Conservation (phyloP, 768 basidiomycete genomes). For the Amanita inopinata region DNA sequence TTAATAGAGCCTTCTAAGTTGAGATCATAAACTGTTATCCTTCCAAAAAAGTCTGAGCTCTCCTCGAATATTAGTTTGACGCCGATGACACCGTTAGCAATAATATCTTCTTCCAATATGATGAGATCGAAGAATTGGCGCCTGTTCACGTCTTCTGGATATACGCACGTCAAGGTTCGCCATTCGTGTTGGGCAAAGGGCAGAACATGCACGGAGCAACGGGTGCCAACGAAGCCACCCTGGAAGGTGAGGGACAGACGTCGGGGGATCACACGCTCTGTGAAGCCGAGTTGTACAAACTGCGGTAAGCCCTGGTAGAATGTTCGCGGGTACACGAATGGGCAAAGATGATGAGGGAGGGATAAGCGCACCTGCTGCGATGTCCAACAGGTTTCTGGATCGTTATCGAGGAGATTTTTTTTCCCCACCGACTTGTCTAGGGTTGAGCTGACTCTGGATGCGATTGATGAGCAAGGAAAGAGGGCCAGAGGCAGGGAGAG, state of each 20-base stretch:
- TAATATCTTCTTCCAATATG: slow-evolving; percentile 12
- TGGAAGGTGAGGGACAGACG: slow-evolving; percentile 64
- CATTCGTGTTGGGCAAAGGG: slow-evolving; percentile 28
- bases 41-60: slow-evolving; percentile 81
- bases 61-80: slow-evolving; percentile 67
- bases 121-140: slow-evolving; percentile 56
- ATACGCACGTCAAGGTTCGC: slow-evolving; percentile 44
- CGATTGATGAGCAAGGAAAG: slow-evolving; percentile 7
- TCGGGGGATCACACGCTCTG: slow-evolving; percentile 42
- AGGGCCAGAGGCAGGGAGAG: neutral
- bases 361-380: slow-evolving; percentile 65
- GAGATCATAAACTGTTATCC: slow-evolving; percentile 67
- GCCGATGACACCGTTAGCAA: slow-evolving; percentile 27
- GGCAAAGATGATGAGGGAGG: neutral
- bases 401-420: slow-evolving; percentile 59
- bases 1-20: slow-evolving; percentile 25
- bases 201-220: slow-evolving; percentile 36
- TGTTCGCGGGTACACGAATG: neutral
- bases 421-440: slow-evolving; percentile 67
- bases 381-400: slow-evolving; percentile 77
- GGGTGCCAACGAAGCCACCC: slow-evolving; percentile 75
- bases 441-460: slow-evolving; percentile 68
- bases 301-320: slow-evolving; percentile 63
- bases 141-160: slow-evolving; percentile 74
- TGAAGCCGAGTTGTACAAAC: slow-evolving; percentile 58